Evolutionary conservation across 441 rosid species (phyloP), one percentile per base, ranked within the genome.

Genomic region (Croton laevigatus): DNA sequence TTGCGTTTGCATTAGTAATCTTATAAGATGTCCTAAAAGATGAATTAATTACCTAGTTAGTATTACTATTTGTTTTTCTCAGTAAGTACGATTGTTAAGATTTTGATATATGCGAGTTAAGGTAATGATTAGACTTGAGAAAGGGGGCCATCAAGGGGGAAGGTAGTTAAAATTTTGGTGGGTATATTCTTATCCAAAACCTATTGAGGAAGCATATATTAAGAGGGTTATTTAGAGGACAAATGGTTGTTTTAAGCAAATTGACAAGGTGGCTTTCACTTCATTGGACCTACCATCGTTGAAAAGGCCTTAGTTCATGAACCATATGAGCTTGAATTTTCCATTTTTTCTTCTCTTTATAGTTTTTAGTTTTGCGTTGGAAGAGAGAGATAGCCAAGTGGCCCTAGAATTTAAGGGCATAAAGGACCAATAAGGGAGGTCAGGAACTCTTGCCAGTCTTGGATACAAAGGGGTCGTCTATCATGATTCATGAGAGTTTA

Each of bases 401-500:
- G 23, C 19, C 53, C 59, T 42, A 27, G 45, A 37, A 64, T 51
- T 8, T 0, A 8, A 52, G 17, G n/a, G 42, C 0, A n/a, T 14
- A 63, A 38, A 14, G 27, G 23, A 22, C 32, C 71, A 57, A 80
- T 52, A 58, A 62, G 51, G 51, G 48, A 34, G 63, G 68, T 16
- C 62, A 65, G 51, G 58, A 54, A 70, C 54, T 38, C 72, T 19
- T 62, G 32, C 27, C 53, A 27, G 51, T 46, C 62, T 2, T 36
- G 16, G 71, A 69, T 73, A 57, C 54, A 17, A 65, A 37, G 23
- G 40, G 38, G 20, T 62, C 65, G 20, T 62, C 65, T 60, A 38
- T 34, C 27, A 42, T 10, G 32, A 27, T 27, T 27, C 32, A 27
- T 27, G 65, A 85, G 91, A 87, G 89, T 88, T 78, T 38, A 80